Conservation (phyloP, 2,329 filamentous ascomycete genomes). For the Cladosporium sp. region DNA sequence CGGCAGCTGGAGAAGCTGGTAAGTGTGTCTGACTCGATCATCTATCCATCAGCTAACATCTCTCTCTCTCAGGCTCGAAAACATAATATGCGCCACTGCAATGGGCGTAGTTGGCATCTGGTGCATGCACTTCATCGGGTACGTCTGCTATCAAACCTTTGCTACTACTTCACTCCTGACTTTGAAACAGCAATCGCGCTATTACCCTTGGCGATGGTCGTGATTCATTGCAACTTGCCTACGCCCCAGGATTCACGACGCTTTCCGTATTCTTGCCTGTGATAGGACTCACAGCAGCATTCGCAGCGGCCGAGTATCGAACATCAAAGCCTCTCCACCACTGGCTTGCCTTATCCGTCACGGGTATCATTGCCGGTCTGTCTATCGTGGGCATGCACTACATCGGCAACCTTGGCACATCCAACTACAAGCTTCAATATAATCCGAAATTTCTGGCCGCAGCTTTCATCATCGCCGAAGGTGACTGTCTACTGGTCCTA, state of each 20-base stretch:
- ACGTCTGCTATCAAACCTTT: neutral
- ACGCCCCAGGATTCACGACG: constrained; percentile 69
- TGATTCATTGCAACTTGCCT: constrained; percentile 67
- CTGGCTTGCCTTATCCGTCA: constrained; percentile 47
- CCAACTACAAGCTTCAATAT: constrained; percentile 71
- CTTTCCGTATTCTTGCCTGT: constrained; percentile 81
- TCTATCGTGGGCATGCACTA: constrained; percentile 87
- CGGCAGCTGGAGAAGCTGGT: constrained; percentile 35
- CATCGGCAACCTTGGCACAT: constrained; percentile 78
- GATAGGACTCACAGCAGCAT: constrained; percentile 69
- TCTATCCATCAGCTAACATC: neutral
- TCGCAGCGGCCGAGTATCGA: constrained; percentile 61
- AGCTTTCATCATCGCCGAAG: constrained; percentile 69
- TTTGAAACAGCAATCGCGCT: constrained; percentile 68
- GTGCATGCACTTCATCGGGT: constrained; percentile 65
- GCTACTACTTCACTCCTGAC: neutral
- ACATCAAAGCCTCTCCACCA: constrained; percentile 34
- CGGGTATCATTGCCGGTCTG: constrained; percentile 69
- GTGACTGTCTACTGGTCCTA: constrained; percentile 69
- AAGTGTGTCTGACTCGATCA: constrained; percentile 11
- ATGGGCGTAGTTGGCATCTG: constrained; percentile 53
- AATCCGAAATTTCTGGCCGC: constrained; percentile 61
- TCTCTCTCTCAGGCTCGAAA: constrained; percentile 40
- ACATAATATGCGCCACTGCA: constrained; percentile 43
- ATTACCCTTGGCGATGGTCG: constrained; percentile 68